These are phyloP conservation scores for Naganishia cerealis DNA, from an alignment of 1,284 basidiomycete genomes.

Conservation along the genomic window DNA sequence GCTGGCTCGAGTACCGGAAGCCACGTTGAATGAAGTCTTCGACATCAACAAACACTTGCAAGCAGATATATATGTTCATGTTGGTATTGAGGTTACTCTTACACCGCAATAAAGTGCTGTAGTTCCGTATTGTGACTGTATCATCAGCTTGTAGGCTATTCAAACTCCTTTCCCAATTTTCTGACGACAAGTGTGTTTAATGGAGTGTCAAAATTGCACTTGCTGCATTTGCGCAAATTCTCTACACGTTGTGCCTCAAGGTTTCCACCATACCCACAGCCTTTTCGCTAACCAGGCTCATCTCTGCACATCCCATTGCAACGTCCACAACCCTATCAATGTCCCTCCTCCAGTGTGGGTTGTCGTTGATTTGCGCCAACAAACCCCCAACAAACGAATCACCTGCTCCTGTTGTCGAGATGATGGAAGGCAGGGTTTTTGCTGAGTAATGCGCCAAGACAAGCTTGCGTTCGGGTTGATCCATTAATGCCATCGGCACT, in stretches of 20 bases:
- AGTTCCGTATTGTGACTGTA: background rate
- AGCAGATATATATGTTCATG: constrained; percentile 19
- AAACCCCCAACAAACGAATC: constrained; percentile 81
- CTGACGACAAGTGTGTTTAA: background rate
- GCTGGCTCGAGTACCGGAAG: background rate
- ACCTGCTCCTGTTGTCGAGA: constrained; percentile 85
- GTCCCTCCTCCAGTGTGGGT: background rate
- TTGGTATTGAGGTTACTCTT: constrained; percentile 2
- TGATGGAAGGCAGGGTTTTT: constrained; percentile 56
- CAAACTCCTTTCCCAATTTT: background rate
- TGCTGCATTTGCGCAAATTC: background rate
- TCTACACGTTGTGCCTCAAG: background rate
- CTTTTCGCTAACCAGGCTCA: constrained; percentile 18
- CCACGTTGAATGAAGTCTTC: background rate
- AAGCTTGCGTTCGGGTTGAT: constrained; percentile 60
- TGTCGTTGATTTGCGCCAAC: constrained; percentile 43
- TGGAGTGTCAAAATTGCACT: background rate
- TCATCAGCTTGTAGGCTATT: background rate
- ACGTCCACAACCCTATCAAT: constrained; percentile 13
- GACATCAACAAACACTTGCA: constrained; percentile 4
- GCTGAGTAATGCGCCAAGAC: constrained; percentile 70
- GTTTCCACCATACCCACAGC: constrained; percentile 23
- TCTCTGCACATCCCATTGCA: constrained; percentile 22
- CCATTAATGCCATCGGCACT: constrained; percentile 49
- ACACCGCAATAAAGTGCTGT: background rate